Evolutionary conservation across 2,329 filamentous ascomycete genomes (phyloP), one percentile per base, ranked within the genome.

Genomic region (Chaetoscypha palmicola): DNA sequence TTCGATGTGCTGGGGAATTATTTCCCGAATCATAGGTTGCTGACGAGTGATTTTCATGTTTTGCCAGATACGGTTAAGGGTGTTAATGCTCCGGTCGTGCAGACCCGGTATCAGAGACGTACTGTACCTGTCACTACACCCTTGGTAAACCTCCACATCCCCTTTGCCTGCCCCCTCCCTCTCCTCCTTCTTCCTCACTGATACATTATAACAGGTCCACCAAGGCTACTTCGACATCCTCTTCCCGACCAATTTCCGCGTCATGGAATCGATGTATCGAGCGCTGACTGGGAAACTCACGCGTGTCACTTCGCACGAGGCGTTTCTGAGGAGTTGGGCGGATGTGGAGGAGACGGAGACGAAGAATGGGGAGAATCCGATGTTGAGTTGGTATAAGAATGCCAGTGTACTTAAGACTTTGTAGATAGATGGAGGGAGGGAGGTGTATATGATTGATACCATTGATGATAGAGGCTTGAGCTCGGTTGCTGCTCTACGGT

Each of bases 211-310:
- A 16, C 51, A 94, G 87, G 87, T 96, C 37, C 90, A 97, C 64
- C 94, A 98, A 69, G 94, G 92, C 35, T 97, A 95, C 67, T 98
- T 98, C 62, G 94, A 98, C 63, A 96, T 98, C 58, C 81, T 98
- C 62, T 98, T 98, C 68, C 92, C 92, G 0, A 98, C 92, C 9
- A 85, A 98, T 66, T 98, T 98, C 62, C 74, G 77, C 50, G 83
- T 94, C 54, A 83, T 92, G 66, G 89, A 97, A 66, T 81, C 88
- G 57, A 80, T 97, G 56, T 98, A 98, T 68, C 82, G 87, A 44
- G 88, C 88, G 49, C 80, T 97, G 57, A 98, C 92, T 0, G 91
- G 91, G 23, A 92, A 94, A 62, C 71, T 97, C 57, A 95, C 90
- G 2, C 77, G 84, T 40, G 86, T 94, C 40, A 76, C 82, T 62